Base-by-base conservation (phyloP, 2,329 filamentous ascomycete genomes). In the Allantophomopsis cytisporea region DNA sequence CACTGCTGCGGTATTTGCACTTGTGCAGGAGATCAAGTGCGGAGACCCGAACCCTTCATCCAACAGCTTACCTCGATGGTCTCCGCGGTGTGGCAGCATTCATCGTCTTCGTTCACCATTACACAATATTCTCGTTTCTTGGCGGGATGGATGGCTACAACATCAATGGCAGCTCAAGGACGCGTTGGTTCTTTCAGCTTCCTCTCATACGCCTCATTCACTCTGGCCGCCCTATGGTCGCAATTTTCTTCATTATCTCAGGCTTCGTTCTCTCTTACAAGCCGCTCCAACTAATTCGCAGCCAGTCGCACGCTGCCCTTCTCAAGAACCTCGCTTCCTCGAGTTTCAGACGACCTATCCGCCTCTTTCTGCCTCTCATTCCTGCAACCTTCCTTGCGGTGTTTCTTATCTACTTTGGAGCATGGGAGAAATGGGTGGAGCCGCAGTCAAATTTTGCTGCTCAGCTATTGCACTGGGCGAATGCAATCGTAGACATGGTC, bases 211-310 rank as follows among this genome's bases (percentile, higher is more conserved):
- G 60, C 15, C 47, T 63, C 28, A 40, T 64, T 12, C 64, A 57
- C 46, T 59, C 58, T 18, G 62, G 63, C n/a, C 55, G 57, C 8
- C 59, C 61, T 15, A 61, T 63, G 59, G 63, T 66, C 4, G 57
- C 63, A 47, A 55, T 66, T 36, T 66, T 67, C 51, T 67, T 66
- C 47, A 56, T 66, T 44, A 61, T 67, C 20, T 66, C 63, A 2
- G 64, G 64, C 18, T 64, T 64, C 42, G 62, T 57, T 1, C 54
- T 66, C 21, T 59, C 61, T 4, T 54, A 56, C 44, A 60, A 60
- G 39, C 57, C 62, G 1, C 48, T 66, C 17, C 50, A 53, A 31
- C 47, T 53, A 7, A 52, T 61, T 3, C 60, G 58, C 37, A 48
- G 52, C 7, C 50, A 55, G 21, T 49, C 60, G 21, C 45, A 51